phyloP scores from a whole-genome alignment of 768 basidiomycete species.

The Amanita subjunquillea region DNA sequence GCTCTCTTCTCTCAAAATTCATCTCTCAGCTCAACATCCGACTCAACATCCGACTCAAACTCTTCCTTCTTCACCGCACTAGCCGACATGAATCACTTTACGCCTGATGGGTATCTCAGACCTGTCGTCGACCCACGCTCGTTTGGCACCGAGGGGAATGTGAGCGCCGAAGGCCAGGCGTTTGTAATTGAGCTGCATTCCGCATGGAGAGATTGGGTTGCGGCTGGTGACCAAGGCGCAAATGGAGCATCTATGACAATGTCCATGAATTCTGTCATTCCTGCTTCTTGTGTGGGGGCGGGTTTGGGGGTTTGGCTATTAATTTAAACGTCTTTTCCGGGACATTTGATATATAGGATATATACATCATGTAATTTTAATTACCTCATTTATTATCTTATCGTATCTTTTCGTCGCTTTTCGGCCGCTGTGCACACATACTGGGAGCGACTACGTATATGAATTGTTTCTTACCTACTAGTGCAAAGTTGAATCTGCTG shows the following conservation, averaged over 20 bases:
- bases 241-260: constrained; percentile 20
- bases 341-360: no score
- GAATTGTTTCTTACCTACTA: no score
- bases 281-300: not conserved
- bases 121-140: constrained; percentile 70
- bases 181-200: constrained; percentile 71
- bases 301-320: not conserved
- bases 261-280: not conserved
- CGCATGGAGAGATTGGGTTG: constrained; percentile 68
- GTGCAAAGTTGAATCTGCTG: no score
- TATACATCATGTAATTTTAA: no score
- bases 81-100: constrained; percentile 33
- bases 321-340: no score
- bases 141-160: constrained; percentile 31
- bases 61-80: constrained; percentile 5
- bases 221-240: constrained; percentile 40
- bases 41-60: constrained; percentile 10
- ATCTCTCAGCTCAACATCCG: no score
- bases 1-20: constrained; percentile 18
- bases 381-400: no score
- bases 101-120: constrained; percentile 51
- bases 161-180: constrained; percentile 70
- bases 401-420: no score
- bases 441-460: no score
- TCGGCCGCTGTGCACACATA: no score